Percentiles rank a stretch among this genome's conserved stretches.
Evolutionary conservation across 73 alveolate species (phyloP).

Genomic region (Chromera velia): DNA sequence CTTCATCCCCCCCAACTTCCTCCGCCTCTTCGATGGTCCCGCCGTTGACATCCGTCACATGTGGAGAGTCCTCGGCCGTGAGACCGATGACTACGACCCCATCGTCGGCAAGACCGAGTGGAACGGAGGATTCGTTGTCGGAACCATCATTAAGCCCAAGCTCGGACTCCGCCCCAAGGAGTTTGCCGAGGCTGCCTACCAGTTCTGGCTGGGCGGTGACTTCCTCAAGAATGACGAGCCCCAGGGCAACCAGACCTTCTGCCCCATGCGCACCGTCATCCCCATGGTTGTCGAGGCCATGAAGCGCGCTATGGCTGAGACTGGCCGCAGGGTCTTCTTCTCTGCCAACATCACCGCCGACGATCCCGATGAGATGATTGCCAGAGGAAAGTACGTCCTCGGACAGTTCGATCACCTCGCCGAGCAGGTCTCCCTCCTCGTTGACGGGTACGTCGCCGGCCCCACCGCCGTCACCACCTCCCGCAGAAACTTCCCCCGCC

Average conservation of each 20-base stretch:
- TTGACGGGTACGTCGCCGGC: conserved; percentile 12
- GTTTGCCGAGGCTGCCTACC: conserved; percentile 20
- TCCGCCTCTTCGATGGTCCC: conserved; percentile 24
- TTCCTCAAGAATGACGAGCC: background rate
- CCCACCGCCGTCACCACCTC: background rate
- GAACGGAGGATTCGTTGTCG: conserved; percentile 34
- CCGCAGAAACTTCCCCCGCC: conserved; percentile 14
- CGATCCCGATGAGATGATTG: conserved; percentile 28
- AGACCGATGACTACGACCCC: conserved; percentile 2
- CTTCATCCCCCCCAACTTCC: conserved; percentile 23
- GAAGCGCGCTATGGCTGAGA: background rate
- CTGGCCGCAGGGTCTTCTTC: conserved; percentile 6
- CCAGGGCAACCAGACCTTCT: background rate
- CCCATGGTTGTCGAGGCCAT: conserved; percentile 6
- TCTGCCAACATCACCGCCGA: conserved; percentile 38
- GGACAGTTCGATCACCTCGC: conserved; percentile 7
- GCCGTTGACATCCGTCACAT: conserved; percentile 25
- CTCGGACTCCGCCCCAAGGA: conserved; percentile 29
- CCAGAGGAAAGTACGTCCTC: conserved; percentile 19
- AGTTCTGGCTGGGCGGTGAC: conserved; percentile 21
- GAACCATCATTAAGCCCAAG: conserved; percentile 42
- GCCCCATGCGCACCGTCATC: background rate
- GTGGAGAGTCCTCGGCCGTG: conserved; percentile 37
- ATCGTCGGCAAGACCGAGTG: background rate
- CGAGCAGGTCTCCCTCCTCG: conserved; percentile 4